A percentile compares a stretch with the other conserved stretches of the same genome.
phyloP scores from a whole-genome alignment of 2,329 filamentous ascomycete species.

The Phialophora tarda region DNA sequence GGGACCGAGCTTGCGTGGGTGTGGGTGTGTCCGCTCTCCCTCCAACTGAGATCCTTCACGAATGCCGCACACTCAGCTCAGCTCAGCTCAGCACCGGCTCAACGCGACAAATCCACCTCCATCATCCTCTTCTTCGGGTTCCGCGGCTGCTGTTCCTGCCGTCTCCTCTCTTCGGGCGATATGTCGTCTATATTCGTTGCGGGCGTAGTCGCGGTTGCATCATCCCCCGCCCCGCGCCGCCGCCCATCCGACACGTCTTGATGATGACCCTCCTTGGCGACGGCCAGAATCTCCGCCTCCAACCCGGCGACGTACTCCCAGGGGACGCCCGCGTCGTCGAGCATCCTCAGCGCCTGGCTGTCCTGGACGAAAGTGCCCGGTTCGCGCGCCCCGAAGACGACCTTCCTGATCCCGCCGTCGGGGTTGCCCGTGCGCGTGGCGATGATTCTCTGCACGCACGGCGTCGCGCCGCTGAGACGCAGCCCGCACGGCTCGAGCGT shows the following conservation, averaged over 20 bases:
- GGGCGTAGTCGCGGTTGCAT: no score
- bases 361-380: constrained; percentile 86
- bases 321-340: constrained; percentile 74
- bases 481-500: constrained; percentile 72
- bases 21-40: not conserved
- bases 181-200: constrained; percentile 48
- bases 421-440: constrained; percentile 45
- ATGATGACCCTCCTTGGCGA: constrained; percentile 81
- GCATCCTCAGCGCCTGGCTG: constrained; percentile 73
- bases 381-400: constrained; percentile 88
- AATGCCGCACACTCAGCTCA: not conserved
- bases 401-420: constrained; percentile 68
- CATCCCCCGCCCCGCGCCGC: constrained; percentile 11
- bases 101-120: constrained; percentile 42
- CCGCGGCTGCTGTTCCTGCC: constrained; percentile 47
- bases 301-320: constrained; percentile 76
- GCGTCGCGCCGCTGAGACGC: constrained; percentile 53
- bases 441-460: constrained; percentile 77
- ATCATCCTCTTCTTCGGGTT: constrained; percentile 58
- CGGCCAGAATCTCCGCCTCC: constrained; percentile 77
- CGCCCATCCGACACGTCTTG: constrained; percentile 36
- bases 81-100: not conserved
- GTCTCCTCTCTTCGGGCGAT: constrained; percentile 47
- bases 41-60: not conserved
- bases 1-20: not conserved